Base-by-base conservation (phyloP, 306 rosid genomes). In the Crotalaria pallida region DNA sequence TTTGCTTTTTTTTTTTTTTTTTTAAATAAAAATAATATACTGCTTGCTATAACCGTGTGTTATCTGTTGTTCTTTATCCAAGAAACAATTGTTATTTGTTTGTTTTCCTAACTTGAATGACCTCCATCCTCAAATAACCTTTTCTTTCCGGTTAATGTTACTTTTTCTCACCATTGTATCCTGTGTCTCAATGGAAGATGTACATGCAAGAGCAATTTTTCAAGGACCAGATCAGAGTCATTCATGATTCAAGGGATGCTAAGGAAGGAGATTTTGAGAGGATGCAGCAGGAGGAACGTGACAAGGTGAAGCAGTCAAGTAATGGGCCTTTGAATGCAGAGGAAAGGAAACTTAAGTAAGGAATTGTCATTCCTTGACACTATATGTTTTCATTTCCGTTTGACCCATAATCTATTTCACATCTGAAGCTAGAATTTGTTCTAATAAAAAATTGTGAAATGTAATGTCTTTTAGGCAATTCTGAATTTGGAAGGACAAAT, bases 201-300 rank as follows among this genome's bases (percentile, higher is more conserved):
- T 23, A 80, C 41, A 3, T 31, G 67, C 98, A 88, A 88, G 92
- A 92, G 15, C 53, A 86, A 52, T 92, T 86, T 73, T 84, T 76
- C 55, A 81, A 86, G 67, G 92, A 88, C 0, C 98, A 83, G 74
- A 80, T 92, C 51, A 74, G 44, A 12, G 24, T 78, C 33, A 73
- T 89, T 65, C 89, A 81, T 27, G 84, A 84, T 19, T 66, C 83
- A 9, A 84, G 84, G 83, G 65, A 71, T 55, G 84, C 65, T 0
- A 89, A 77, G 70, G 98, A 87, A 69, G 94, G 87, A 61, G 71
- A 80, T 10, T 92, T 92, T 66, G 96, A 87, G 87, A 85, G 83
- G 77, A 49, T 84, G 78, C 98, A 92, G 80, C 90, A 87, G 79
- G 89, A 85, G 34, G 85, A 92, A 26, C 92, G 96, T 4, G 86